These are phyloP conservation scores for Actinomortierella wolfii DNA, from an alignment of 371 early-diverging fungal genomes.

Conservation along the genomic window DNA sequence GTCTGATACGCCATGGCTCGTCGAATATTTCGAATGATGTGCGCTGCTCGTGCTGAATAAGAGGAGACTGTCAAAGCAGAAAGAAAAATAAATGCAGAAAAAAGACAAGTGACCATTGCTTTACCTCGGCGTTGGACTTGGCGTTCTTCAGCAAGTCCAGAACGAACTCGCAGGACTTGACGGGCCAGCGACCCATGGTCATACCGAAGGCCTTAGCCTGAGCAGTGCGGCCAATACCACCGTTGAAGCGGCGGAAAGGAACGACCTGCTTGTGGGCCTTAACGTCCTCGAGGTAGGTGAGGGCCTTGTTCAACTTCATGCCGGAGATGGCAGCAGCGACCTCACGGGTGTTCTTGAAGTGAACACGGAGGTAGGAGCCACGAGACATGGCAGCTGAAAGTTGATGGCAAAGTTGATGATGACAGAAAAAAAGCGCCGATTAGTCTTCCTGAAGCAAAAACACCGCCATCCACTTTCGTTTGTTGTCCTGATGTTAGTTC, in stretches of 20 bases:
- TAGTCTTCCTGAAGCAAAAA: too few species aligned
- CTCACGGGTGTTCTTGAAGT: conserved; percentile 99
- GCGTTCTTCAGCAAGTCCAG: conserved; percentile 96
- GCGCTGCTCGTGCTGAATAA: too few species aligned
- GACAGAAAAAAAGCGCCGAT: background rate
- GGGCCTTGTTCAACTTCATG: conserved; percentile 93
- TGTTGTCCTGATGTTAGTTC: too few species aligned
- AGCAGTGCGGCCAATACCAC: conserved; percentile 97
- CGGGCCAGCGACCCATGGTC: conserved; percentile 99
- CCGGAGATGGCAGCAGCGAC: conserved; percentile 95
- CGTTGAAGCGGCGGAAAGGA: conserved; percentile 98
- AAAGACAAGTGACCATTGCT: background rate
- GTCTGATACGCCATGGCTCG: too few species aligned
- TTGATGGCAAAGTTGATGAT: background rate
- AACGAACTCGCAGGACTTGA: conserved; percentile 94
- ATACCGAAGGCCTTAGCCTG: conserved; percentile 97
- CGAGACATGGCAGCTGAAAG: conserved; percentile 88
- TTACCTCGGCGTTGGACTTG: conserved; percentile 93
- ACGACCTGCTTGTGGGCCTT: conserved; percentile 97
- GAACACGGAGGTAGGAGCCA: conserved; percentile 97
- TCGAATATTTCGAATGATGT: too few species aligned
- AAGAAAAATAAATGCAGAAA: background rate
- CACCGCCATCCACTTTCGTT: too few species aligned
- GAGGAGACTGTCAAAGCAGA: too few species aligned
- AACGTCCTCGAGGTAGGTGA: conserved; percentile 95